Evolutionary conservation across 2,329 filamentous ascomycete genomes (phyloP), one percentile per base, ranked within the genome.

Genomic region (Diaporthe eres): DNA sequence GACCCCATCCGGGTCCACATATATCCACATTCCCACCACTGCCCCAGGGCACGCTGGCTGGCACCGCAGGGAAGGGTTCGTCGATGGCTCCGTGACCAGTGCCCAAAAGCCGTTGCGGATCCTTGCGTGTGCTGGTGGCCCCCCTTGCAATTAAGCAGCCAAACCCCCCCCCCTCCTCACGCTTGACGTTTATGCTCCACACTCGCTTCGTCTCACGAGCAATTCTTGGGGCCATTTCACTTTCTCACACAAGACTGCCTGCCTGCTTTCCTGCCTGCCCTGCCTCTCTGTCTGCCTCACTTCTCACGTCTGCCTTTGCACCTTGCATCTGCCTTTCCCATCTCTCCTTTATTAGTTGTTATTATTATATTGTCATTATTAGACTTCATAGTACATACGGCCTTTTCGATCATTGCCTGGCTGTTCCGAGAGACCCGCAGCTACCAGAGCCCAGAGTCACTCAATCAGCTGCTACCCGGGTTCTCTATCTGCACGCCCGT

Each of bases 161-260:
- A 47, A 47, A 49, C 22, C 63, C 37, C 42, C 37, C 42, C 63
- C 44, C 44, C 37, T 55, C 70, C 39, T 70, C 72, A 76, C 65
- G 65, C 65, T 53, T 70, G 65, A 72, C 65, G 72, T 76, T 57
- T 68, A 63, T 65, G 75, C 75, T 58, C 75, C 75, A 76, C 75
- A 37, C 58, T 74, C 65, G 49, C 75, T 67, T 74, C 65, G 72
- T 74, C 72, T 75, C 75, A 72, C 75, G 58, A 74, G 72, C 75
- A 76, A 58, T 75, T 74, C 58, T 57, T 73, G 57, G 58, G 25
- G 28, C 68, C 68, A 57, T 60, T 61, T 55, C 51, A 61, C 58
- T 55, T 63, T 67, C 71, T 73, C 55, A 31, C 51, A n/a, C 42
- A 65, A 42, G 71, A 42, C 57, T 47, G 71, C 31, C 70, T 61